Base-by-base conservation (phyloP, 2,329 filamentous ascomycete genomes). In the Chaetomium olivaceum region DNA sequence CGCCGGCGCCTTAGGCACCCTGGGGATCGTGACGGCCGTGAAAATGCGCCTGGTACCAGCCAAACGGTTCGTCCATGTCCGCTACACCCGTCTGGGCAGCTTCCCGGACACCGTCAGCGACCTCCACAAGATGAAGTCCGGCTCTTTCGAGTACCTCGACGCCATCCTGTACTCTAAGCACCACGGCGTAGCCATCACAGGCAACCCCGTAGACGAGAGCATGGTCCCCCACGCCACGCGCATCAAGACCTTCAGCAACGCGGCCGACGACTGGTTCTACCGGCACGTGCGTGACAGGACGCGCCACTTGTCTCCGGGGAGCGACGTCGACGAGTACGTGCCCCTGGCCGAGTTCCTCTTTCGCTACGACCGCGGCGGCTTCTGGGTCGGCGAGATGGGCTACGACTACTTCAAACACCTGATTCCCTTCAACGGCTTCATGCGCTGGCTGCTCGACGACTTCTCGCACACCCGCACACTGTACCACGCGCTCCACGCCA, bases 241-340 rank as follows among this genome's bases (percentile, higher is more conserved):
- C 19, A 29, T 25, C 23, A 51, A 56, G n/a, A 63, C 61, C 6
- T 90, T 91, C 74, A 84, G 83, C 19, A 79, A 83, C 16, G 78
- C 83, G 0, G 76, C 74, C 4, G 90, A 93, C 69, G 85, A 87
- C 0, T 93, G 90, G 90, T 91, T 91, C 73, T 92, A 91, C 67
- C 77, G 91, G 1, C 89, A 90, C 68, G 89, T 85, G 1, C 75
- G 80, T 3, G 25, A 27, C 1, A 48, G 21, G 6, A 51, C 43
- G 3, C 21, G 11, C n/a, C 1, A 21, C 23, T 4, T 14, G 1
- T 23, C 31, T 0, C 48, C 58, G 2, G 29, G 36, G 4, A 31
- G 11, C 33, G 25, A 7, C 9, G 21, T 23, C 8, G 21, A 55
- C 3, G 63, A 62, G 43, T 48, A 62, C 54, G 48, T 62, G 23